phyloP scores from a whole-genome alignment of 805 yeast genomes.

The Saccharomycopsis sp. region DNA sequence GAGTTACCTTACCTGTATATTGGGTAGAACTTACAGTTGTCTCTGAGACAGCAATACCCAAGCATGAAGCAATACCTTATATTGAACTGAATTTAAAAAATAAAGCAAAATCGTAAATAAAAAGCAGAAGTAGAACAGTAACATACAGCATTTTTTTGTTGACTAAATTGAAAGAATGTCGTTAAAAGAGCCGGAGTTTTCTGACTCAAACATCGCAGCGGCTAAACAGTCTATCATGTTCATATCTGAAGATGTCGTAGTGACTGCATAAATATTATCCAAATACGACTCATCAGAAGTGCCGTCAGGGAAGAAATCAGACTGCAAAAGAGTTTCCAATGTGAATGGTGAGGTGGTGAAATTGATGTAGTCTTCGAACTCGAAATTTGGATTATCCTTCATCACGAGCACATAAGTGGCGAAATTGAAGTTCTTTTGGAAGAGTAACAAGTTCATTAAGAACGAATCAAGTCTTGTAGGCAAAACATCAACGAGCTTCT shows the following conservation, averaged over 20 bases:
- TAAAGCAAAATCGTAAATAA: background rate
- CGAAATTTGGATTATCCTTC: slow-evolving; percentile 1
- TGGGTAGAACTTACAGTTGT: background rate
- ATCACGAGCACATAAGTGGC: background rate
- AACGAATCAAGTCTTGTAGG: background rate
- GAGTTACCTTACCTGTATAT: too few species aligned
- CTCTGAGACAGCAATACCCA: background rate
- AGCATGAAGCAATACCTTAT: background rate
- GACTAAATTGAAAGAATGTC: background rate
- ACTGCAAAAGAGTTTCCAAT: background rate
- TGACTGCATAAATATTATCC: background rate
- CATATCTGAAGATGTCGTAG: background rate
- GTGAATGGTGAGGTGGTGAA: background rate
- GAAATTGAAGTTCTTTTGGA: background rate
- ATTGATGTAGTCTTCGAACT: background rate
- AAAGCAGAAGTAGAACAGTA: background rate
- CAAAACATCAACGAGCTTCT: background rate
- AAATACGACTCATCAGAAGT: background rate
- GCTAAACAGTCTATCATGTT: background rate
- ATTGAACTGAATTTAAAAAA: background rate
- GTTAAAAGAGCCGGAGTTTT: background rate
- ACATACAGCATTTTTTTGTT: background rate
- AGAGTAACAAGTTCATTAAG: background rate
- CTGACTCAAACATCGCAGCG: background rate
- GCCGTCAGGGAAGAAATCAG: background rate